These are phyloP conservation scores for Neoascochyta sp. DNA, from an alignment of 2,329 filamentous ascomycete species.

Conservation along the genomic window DNA sequence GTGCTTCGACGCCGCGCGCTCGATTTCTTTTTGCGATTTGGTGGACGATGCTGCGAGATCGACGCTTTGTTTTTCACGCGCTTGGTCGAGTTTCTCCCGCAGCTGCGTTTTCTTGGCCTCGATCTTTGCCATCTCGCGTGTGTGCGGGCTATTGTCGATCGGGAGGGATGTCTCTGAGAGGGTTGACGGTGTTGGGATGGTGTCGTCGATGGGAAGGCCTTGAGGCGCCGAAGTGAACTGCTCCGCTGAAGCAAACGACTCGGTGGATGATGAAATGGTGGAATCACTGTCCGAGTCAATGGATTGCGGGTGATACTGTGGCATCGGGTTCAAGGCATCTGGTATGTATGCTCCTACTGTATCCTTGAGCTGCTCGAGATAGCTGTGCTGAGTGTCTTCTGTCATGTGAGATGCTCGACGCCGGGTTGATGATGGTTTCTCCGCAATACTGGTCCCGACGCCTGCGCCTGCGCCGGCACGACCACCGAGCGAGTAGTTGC, in stretches of 20 bases:
- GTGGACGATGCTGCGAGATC: constrained; percentile 14
- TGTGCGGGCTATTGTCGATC: constrained; percentile 15
- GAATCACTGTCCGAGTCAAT: constrained; percentile 26
- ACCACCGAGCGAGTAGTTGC: constrained; percentile 25
- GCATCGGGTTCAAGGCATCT: constrained; percentile 19
- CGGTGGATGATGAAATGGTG: constrained; percentile 21
- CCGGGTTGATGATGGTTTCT: constrained; percentile 20
- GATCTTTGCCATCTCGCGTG: constrained; percentile 61
- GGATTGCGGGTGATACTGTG: constrained; percentile 17
- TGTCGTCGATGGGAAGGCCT: constrained; percentile 21
- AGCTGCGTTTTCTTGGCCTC: constrained; percentile 56
- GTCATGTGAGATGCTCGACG: constrained; percentile 19
- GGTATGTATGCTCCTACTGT: constrained; percentile 16
- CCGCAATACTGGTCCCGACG: constrained; percentile 37
- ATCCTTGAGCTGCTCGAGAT: constrained; percentile 12
- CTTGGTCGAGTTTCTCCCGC: constrained; percentile 59
- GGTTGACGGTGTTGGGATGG: constrained; percentile 25
- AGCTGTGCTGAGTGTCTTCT: constrained; percentile 7
- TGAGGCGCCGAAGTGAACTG: constrained; percentile 40
- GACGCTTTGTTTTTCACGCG: constrained; percentile 51
- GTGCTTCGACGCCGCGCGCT: constrained; percentile 62
- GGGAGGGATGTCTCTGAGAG: constrained; percentile 23
- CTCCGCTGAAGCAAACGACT: constrained; percentile 44
- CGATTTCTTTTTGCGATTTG: constrained; percentile 51
- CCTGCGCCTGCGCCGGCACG: constrained; percentile 37